Evolutionary conservation across 2,329 filamentous ascomycete genomes (phyloP).

Genomic region (Penicillium sp.): DNA sequence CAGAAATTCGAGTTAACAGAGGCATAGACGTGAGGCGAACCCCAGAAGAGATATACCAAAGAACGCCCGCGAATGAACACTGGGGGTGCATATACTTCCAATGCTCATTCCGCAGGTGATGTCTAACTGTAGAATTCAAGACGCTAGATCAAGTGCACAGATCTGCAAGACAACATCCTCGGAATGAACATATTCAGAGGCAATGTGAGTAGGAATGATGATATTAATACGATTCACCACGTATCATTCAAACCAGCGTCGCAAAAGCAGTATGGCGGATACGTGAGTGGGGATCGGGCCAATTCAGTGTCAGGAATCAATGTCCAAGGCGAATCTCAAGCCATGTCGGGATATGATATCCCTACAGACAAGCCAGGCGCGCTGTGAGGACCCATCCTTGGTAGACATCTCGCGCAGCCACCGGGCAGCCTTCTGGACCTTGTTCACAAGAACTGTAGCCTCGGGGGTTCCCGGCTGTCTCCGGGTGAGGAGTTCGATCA

Average conservation of each 20-base stretch:
- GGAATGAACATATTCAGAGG: not conserved
- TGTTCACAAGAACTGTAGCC: constrained; percentile 23
- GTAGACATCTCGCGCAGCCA: constrained; percentile 37
- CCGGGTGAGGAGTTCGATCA: constrained; percentile 36
- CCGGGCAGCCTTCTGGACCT: constrained; percentile 31
- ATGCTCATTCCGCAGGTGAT: not conserved
- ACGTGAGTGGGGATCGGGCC: not conserved
- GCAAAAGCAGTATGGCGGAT: not conserved
- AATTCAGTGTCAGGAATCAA: constrained; percentile 8
- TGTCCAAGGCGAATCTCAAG: constrained; percentile 8
- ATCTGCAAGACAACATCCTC: not conserved
- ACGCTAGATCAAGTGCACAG: not conserved
- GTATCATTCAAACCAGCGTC: not conserved
- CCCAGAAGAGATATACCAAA: not conserved
- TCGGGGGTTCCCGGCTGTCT: constrained; percentile 29
- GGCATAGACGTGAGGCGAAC: not conserved
- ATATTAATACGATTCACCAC: not conserved
- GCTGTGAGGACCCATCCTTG: constrained; percentile 31
- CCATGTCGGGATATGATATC: constrained; percentile 24
- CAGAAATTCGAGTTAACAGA: not conserved
- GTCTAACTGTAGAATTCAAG: not conserved
- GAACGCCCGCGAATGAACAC: not conserved
- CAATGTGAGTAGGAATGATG: not conserved
- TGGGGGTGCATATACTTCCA: not conserved
- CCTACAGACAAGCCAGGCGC: constrained; percentile 32